Evolutionary conservation across 2,329 filamentous ascomycete genomes (phyloP), one percentile per base, ranked within the genome.

Genomic region (Colletotrichum sp.): DNA sequence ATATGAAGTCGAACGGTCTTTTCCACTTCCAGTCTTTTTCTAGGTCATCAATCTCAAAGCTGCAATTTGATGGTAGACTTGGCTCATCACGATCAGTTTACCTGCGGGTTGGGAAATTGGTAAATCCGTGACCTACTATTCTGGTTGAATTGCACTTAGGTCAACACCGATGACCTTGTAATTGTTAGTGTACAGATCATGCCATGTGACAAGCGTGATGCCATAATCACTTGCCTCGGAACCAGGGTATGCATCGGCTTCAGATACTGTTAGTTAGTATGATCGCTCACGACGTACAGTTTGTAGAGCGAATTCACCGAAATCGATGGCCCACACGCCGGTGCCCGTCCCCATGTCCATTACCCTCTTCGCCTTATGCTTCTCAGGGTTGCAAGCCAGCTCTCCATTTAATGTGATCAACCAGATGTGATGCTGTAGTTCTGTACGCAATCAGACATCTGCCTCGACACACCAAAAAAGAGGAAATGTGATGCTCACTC

Each of bases 341-440:
- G 87, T 89, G 0, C 88, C 88, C 2, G 87, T 88, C n/a, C 88
- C 88, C 39, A 88, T 77, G 79, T 90, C 88, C 4, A 90, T 80
- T 7, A 86, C 81, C 6, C 80, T 82, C 10, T 74, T 67, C 8
- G 82, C 66, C 3, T 77, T 79, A 9, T 81, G 72, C 12, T 74
- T 76, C 6, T 72, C 69, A 0, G 85, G 85, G 6, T 77, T 79
- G 0, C 79, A 43, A 26, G 77, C 82, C 0, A 85, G 77, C 36
- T 82, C 82, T 7, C 80, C 80, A 1, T 81, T 78, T 7, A 84
- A 78, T 0, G 83, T 85, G 2, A 86, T 77, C 0, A 76, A 43
- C 55, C 83, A 84, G 0, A 85, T 75, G 48, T 84, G 81, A 71
- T 86, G 84, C 78, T 86, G 84, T 1, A 86, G 76, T 69, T 86